These are phyloP conservation scores for Pezicula carpinea DNA, from an alignment of 2,329 filamentous ascomycete species.

Conservation along the genomic window DNA sequence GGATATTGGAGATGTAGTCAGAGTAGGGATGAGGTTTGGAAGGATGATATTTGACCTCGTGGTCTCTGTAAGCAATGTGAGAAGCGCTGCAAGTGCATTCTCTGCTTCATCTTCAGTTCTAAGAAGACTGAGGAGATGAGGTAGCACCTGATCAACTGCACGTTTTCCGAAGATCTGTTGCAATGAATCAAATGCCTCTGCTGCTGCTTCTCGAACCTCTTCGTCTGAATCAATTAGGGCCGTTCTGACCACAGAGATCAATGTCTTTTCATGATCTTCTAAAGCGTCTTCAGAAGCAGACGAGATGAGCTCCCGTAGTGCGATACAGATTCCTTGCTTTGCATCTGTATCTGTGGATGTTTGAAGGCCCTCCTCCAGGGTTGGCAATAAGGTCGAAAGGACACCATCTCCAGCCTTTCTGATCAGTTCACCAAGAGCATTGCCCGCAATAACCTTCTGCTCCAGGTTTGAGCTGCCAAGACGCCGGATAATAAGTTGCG, in stretches of 20 bases:
- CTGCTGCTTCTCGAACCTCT: conserved; percentile 90
- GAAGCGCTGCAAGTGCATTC: conserved; percentile 84
- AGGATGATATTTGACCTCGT: conserved; percentile 94
- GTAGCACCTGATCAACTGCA: conserved; percentile 91
- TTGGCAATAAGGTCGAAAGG: conserved; percentile 79
- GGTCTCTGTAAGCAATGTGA: conserved; percentile 90
- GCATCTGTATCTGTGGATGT: conserved; percentile 86
- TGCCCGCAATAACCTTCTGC: conserved; percentile 97
- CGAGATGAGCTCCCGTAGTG: conserved; percentile 85
- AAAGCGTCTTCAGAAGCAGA: conserved; percentile 85
- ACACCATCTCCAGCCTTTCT: conserved; percentile 95
- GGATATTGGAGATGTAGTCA: conserved; percentile 85
- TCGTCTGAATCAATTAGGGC: conserved; percentile 85
- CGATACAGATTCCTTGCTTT: conserved; percentile 96
- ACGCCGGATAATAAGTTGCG: conserved; percentile 88
- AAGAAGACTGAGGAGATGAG: conserved; percentile 84
- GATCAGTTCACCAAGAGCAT: conserved; percentile 93
- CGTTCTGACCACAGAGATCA: conserved; percentile 90
- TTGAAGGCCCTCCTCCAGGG: conserved; percentile 85
- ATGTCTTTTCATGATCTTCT: conserved; percentile 89
- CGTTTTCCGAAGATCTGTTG: conserved; percentile 93
- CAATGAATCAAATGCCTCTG: conserved; percentile 92
- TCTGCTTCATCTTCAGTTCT: conserved; percentile 82
- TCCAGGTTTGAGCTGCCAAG: conserved; percentile 96
- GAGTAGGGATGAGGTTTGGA: conserved; percentile 89